Evolutionary conservation across 805 yeast genomes (phyloP), one percentile per base, ranked within the genome.

Genomic region (Saturnispora quitensis): DNA sequence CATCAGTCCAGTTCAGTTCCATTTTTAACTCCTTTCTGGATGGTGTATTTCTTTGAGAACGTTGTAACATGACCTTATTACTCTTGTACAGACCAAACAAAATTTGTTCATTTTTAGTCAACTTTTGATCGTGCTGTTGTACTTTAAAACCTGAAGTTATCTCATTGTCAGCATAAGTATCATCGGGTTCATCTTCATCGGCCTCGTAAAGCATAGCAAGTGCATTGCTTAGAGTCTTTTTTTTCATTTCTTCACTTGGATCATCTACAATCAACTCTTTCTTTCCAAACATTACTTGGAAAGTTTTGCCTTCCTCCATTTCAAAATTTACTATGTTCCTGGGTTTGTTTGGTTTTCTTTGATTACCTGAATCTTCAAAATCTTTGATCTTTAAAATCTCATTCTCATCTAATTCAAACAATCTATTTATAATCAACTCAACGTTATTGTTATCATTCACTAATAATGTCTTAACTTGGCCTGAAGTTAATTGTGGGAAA

Each of bases 181-280:
- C 95, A 62, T 88, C 96, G 3, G 84, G 81, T 59, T 88, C 96
- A 64, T 87, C 95, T 56, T 88, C 96, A 60, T 87, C 91, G 7
- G 80, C 74, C 43, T 84, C 84, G 57, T 85, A 84, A 55, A 86
- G 68, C 55, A 85, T 63, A 43, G 80, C 69, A 43, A 85, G 63
- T 0, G 42, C 42, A 38, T 38, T 38, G 13, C 22, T 18, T 13
- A 38, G 13, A 8, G 86, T 81, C 56, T 71, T 76, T 60, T 82
- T 77, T 59, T 75, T 77, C n/a, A 78, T 60, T 31, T 76, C 78
- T n/a, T 54, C 51, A 5, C 55, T 54, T 9, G 56, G 48, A 27
- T 27, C 58, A 52, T 61, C 60, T 2, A 51, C 20, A 1, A 50
- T 44, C n/a, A 54, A 46, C 22, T 62, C 55, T 40, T 67, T 66